Conservation (phyloP, 441 rosid genomes). For the Gossypium schwendimanii region DNA sequence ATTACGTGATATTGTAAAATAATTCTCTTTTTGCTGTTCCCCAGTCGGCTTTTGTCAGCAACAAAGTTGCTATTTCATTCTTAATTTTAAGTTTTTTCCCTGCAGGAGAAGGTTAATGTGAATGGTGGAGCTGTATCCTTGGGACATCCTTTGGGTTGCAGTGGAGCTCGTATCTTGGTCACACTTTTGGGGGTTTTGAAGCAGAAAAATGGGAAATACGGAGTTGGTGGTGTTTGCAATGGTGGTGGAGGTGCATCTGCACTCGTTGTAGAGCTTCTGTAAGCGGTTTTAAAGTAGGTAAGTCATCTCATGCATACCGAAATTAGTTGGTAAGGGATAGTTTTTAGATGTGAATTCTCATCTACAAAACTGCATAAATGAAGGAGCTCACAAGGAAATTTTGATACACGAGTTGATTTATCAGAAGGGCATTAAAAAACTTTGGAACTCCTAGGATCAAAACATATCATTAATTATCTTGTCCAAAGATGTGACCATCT, state of each 20-base stretch:
- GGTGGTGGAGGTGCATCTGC: constrained; percentile 99
- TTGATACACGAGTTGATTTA: not conserved
- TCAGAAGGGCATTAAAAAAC: not conserved
- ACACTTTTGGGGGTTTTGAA: constrained; percentile 87
- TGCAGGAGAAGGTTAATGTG: constrained; percentile 75
- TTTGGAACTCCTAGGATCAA: not conserved
- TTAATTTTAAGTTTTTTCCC: not conserved
- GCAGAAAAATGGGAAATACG: constrained; percentile 64
- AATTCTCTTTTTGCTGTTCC: not conserved
- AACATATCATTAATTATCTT: not conserved
- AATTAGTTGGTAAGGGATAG: not conserved
- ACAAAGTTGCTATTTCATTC: not conserved
- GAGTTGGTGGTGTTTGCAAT: constrained; percentile 89
- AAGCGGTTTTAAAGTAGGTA: constrained; percentile 25
- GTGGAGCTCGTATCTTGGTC: constrained; percentile 89
- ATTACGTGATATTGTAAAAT: not conserved
- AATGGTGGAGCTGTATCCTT: constrained; percentile 93
- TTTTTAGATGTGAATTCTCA: not conserved
- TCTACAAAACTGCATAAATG: not conserved
- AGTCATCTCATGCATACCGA: not conserved
- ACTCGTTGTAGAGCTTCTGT: constrained; percentile 68
- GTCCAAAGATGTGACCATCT: not conserved
- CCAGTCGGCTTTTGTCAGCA: not conserved
- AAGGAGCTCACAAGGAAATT: not conserved
- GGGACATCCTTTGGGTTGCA: constrained; percentile 98